Base-by-base conservation (phyloP, 306 rosid genomes). In the Macrotyloma uniflorum region DNA sequence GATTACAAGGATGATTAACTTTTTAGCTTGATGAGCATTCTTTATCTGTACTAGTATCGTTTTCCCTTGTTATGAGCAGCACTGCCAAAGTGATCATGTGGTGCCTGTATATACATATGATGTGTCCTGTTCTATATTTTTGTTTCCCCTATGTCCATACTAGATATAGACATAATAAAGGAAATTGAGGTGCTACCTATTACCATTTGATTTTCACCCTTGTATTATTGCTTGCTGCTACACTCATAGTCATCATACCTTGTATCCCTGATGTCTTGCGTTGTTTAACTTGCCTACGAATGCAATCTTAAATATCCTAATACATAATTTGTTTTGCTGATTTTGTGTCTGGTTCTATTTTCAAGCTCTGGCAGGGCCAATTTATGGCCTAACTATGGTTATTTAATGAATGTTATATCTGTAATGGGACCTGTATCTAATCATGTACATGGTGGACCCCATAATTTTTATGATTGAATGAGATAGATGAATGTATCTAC, bases 21-120 rank as follows among this genome's bases (percentile, higher is more conserved):
- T 63, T 84, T 86, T 83, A 85, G 74, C 75, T 58, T 42, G 74
- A 75, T 63, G 74, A 84, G 71, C 64, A 83, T 82, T 62, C 76
- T 76, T 83, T 70, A 73, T 73, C 72, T 90, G 97, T 91, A 88
- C 83, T 83, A 57, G 89, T 88, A 77, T 76, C 79, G 75, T 83
- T 75, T 81, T 89, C 54, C 71, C 67, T 68, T 13, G 47, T 53
- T 59, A 80, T 69, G 84, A 86, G 82, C 85, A 82, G 74, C 85
- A 84, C 86, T 79, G 72, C 88, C 70, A 46, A 53, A 76, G 75
- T 81, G 73, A 76, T 83, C 15, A 58, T 47, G 59, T 53, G 59
- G 20, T 53, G 61, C 67, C 75, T 92, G 94, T 94, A 89, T 70
- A 82, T 94, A 90, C 86, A 79, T 83, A 83, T 74, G 68, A 65